A percentile compares a stretch with the other conserved stretches of the same genome.
These are phyloP conservation scores for Xerocomellus amylosporus DNA, from an alignment of 768 basidiomycete genomes.

Conservation along the genomic window DNA sequence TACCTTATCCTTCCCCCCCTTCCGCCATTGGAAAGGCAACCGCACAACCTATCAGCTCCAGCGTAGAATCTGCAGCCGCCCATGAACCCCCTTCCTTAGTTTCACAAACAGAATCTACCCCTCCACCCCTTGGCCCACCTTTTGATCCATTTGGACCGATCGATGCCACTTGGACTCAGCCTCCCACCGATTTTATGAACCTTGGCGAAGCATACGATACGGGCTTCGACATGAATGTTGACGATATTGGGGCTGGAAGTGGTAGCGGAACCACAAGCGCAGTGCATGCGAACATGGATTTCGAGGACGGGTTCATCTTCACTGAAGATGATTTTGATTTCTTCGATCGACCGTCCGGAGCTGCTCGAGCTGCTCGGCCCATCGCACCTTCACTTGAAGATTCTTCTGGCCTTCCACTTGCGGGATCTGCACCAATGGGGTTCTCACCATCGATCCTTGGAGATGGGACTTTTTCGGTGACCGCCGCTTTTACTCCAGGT, in stretches of 20 bases:
- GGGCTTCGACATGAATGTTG: conserved; percentile 47
- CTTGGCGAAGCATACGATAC: conserved; percentile 41
- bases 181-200: conserved; percentile 35
- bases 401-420: conserved; percentile 31
- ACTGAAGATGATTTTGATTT: conserved; percentile 90
- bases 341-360: conserved; percentile 61
- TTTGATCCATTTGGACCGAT: conserved; percentile 47
- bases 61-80: conserved; percentile 25
- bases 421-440: conserved; percentile 33
- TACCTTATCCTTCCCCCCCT: conserved; percentile 59
- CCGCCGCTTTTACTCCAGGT: conserved; percentile 20
- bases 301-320: conserved; percentile 54
- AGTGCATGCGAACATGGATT: conserved; percentile 41
- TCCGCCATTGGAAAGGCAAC: conserved; percentile 37
- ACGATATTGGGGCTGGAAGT: conserved; percentile 33
- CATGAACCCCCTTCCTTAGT: conserved; percentile 7
- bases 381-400: conserved; percentile 16
- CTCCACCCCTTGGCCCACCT: conserved; percentile 22
- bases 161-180: conserved; percentile 40
- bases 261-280: conserved; percentile 22
- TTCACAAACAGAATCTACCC: conserved; percentile 18
- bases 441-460: conserved; percentile 35
- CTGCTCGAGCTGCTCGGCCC: conserved; percentile 21
- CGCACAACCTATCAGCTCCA: conserved; percentile 2
- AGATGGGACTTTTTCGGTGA: conserved; percentile 27